Conservation (phyloP, 441 rosid genomes). For the Breynia disticha region DNA sequence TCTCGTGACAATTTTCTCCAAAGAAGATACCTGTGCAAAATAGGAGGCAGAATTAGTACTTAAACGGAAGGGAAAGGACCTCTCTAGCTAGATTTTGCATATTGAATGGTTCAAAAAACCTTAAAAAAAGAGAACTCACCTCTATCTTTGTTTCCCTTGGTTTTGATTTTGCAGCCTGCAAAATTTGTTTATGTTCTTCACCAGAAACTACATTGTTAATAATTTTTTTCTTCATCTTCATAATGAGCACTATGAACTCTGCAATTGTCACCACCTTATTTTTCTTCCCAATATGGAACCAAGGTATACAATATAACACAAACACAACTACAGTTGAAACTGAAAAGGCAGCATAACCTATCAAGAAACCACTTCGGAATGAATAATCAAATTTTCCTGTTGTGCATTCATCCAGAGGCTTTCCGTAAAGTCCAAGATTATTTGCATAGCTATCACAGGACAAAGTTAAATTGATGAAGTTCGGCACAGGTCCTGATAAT, state of each 20-base stretch:
- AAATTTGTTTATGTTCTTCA: too few species aligned
- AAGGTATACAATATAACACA: too few species aligned
- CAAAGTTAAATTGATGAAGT: not conserved
- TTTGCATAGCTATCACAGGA: slow-evolving; percentile 18
- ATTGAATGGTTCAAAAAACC: slow-evolving; percentile 10
- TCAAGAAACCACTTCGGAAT: slow-evolving; percentile 37
- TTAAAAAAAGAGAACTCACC: slow-evolving; percentile 16
- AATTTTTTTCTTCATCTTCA: too few species aligned
- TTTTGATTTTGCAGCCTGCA: too few species aligned
- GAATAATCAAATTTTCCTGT: slow-evolving; percentile 6
- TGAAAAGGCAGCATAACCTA: too few species aligned
- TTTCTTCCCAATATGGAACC: too few species aligned
- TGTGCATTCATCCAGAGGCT: slow-evolving; percentile 36
- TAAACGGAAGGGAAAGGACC: too few species aligned
- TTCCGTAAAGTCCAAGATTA: slow-evolving; percentile 50
- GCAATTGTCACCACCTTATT: too few species aligned
- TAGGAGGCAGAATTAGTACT: slow-evolving; percentile 10
- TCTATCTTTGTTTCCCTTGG: too few species aligned
- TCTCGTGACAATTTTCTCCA: slow-evolving; percentile 61
- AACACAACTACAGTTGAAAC: too few species aligned
- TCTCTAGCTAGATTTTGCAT: not conserved
- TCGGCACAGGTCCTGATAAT: slow-evolving; percentile 43
- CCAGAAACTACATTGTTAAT: too few species aligned
- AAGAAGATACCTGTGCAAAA: slow-evolving; percentile 58
- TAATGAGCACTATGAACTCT: too few species aligned